Evolutionary conservation across 352 stramenopile species (phyloP).

Genomic region (Globisporangium nunn): DNA sequence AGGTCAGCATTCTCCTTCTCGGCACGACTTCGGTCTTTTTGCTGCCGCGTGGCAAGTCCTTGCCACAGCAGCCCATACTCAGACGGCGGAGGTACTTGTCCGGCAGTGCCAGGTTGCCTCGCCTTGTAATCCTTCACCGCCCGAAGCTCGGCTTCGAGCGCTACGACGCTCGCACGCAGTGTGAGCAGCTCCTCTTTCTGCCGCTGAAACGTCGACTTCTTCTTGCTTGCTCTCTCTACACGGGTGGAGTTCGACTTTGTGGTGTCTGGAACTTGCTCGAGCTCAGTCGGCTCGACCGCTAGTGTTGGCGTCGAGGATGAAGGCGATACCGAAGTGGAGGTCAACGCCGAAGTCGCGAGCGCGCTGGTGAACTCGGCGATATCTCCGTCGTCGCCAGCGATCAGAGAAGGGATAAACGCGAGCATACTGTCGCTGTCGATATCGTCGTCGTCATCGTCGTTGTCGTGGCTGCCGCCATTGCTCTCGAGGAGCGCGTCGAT

Average conservation of each 20-base stretch:
- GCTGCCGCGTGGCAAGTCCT: not conserved
- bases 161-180: conserved; percentile 1
- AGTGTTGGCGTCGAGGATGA: not conserved
- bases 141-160: conserved; percentile 1
- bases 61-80: conserved; percentile 1
- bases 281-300: not conserved
- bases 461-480: not conserved
- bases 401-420: not conserved
- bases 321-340: not conserved
- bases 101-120: not conserved
- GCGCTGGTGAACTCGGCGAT: not conserved
- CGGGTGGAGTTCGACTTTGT: not conserved
- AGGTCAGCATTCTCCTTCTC: conserved; percentile 7
- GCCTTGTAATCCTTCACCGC: not conserved
- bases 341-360: not conserved
- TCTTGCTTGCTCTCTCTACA: not conserved
- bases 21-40: not conserved
- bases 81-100: not conserved
- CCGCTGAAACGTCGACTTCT: conserved; percentile 8
- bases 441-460: not conserved
- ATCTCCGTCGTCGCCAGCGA: not conserved
- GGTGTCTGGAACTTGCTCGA: not conserved
- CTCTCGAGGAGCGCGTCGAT: conserved; percentile 1
- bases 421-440: not conserved
- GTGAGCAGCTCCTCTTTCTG: conserved; percentile 3